These are phyloP conservation scores for Solanum piurae DNA, from an alignment of 257 asterid species.

Conservation along the genomic window DNA sequence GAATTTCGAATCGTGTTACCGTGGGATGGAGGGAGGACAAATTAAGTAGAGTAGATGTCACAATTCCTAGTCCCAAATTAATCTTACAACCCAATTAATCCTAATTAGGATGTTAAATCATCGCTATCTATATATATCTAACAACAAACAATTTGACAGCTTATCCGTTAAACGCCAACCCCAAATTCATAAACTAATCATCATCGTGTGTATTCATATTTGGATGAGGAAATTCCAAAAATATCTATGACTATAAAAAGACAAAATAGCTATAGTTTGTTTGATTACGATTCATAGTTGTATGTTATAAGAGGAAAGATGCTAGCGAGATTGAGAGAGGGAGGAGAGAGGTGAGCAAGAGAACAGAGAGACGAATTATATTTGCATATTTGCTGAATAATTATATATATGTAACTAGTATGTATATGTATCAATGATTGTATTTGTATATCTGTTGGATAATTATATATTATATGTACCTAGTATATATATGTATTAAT, in stretches of 20 bases:
- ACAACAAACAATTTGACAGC: not conserved
- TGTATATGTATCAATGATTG: not conserved
- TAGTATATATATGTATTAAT: not conserved
- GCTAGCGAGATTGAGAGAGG: not conserved
- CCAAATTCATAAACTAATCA: not conserved
- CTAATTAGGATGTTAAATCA: not conserved
- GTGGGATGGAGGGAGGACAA: not conserved
- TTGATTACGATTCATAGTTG: no score
- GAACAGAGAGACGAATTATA: no score
- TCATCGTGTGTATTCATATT: not conserved
- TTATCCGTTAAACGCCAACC: not conserved
- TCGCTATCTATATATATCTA: not conserved
- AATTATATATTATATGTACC: not conserved
- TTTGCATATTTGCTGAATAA: no score
- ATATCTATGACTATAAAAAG: not conserved
- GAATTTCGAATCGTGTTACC: not conserved
- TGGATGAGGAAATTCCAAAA: no score
- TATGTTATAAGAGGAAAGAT: not conserved
- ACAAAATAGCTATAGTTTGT: no score
- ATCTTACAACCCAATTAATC: not conserved
- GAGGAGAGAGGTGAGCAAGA: not conserved
- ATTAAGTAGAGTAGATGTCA: not conserved
- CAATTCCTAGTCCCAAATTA: not conserved
- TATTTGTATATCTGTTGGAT: no score
- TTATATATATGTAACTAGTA: not conserved